Evolutionary conservation across 2,329 filamentous ascomycete genomes (phyloP), one percentile per base, ranked within the genome.

Genomic region (Arthrobotrys megalospora): DNA sequence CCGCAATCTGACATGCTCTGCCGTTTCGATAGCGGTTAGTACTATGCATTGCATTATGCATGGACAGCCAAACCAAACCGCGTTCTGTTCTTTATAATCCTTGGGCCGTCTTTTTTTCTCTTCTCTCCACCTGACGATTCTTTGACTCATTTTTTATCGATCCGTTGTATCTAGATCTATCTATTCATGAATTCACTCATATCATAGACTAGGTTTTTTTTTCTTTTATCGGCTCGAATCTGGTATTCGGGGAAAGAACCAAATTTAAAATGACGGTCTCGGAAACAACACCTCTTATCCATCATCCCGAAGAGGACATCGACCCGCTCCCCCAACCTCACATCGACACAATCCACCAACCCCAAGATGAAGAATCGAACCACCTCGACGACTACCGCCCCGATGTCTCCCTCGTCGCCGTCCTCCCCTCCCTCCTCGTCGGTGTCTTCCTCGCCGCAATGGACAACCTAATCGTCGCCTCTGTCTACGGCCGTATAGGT

Each of bases 401-500:
- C 24, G 38, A 63, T 45, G 64, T 79, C 32, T 64, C 68, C 1
- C 41, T 79, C 36, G 48, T 66, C 28, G 68, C 69, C 16, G 34
- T 79, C 34, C 21, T 79, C 8, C 76, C 76, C 14, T 62, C 69
- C 8, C 69, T 79, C 36, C 72, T 79, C 32, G 73, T 79, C 19
- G 76, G 76, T 6, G 69, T 94, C 47, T 93, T 92, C 82, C 86
- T 95, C 6, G 88, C 90, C 19, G 91, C 92, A 3, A 87, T 91
- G 63, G 92, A 95, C 82, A 91, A 94, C 83, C 93, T 93, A 0
- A 67, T 77, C 55, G 78, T 77, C 32, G 89, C 94, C 60, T 90
- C 90, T n/a, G 90, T 88, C n/a, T 94, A 94, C 83, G 91, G 91
- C 62, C 89, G 88, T 79, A 94, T 95, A 81, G 92, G 92, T 10